Evolutionary conservation across 2,329 filamentous ascomycete genomes (phyloP).

Genomic region (Ceratocystis ficicola): DNA sequence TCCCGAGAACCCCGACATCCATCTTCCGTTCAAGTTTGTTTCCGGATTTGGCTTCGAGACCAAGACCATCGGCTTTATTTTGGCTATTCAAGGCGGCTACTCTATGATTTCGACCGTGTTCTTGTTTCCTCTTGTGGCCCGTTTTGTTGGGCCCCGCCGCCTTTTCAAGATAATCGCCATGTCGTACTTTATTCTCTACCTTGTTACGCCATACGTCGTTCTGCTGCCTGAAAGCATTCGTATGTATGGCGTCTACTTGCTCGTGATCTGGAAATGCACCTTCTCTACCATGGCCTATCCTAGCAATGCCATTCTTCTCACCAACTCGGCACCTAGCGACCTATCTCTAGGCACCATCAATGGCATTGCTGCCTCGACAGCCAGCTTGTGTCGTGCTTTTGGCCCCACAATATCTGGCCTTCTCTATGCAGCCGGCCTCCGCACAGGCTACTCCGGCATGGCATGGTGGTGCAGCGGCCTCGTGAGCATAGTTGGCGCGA

Average conservation of each 20-base stretch:
- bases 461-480: constrained; percentile 86
- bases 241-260: constrained; percentile 60
- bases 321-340: constrained; percentile 74
- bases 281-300: constrained; percentile 87
- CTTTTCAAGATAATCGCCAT: constrained; percentile 73
- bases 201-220: constrained; percentile 78
- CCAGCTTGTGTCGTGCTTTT: constrained; percentile 76
- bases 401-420: constrained; percentile 80
- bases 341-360: constrained; percentile 85
- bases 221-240: constrained; percentile 62
- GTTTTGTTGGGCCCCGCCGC: constrained; percentile 61
- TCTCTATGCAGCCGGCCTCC: constrained; percentile 68
- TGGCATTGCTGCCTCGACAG: constrained; percentile 79
- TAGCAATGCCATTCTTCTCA: constrained; percentile 74
- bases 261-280: constrained; percentile 85
- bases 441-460: constrained; percentile 70
- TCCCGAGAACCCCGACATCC: constrained; percentile 38
- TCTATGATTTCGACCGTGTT: constrained; percentile 78
- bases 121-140: constrained; percentile 67
- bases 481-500: constrained; percentile 61
- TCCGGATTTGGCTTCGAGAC: constrained; percentile 76
- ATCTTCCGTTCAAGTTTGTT: constrained; percentile 75
- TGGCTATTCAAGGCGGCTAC: constrained; percentile 79
- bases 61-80: constrained; percentile 73
- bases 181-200: constrained; percentile 76